Conservation (phyloP, 2,329 filamentous ascomycete genomes). For the Madurella fahalii region DNA sequence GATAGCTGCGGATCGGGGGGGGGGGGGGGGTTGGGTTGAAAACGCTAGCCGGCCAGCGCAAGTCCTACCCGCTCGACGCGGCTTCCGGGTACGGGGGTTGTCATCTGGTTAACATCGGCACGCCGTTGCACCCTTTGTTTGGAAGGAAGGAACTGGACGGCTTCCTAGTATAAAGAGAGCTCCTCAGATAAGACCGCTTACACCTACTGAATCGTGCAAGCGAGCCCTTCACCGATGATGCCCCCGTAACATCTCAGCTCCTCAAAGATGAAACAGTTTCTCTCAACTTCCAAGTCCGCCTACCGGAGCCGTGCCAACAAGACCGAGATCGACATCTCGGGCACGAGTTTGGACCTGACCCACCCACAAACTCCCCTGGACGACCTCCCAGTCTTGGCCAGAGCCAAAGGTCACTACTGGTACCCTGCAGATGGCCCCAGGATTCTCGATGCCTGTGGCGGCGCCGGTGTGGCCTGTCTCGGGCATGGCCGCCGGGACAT, state of each 20-base stretch:
- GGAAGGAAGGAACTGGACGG: neutral
- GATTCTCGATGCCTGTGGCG: conserved; percentile 69
- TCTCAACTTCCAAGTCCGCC: conserved; percentile 5
- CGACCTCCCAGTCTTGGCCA: conserved; percentile 10
- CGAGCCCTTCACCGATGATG: neutral
- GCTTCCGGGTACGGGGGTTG: neutral
- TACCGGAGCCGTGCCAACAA: neutral
- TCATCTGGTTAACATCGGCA: neutral
- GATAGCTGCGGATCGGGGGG: neutral
- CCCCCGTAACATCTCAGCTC: neutral
- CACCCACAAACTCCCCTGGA: neutral
- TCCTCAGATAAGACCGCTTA: neutral
- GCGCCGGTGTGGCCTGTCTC: conserved; percentile 67
- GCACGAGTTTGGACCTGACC: conserved; percentile 9
- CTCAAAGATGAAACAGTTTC: conserved; percentile 15
- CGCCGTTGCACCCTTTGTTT: neutral
- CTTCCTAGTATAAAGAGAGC: neutral
- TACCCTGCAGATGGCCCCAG: conserved; percentile 41
- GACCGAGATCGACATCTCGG: conserved; percentile 9
- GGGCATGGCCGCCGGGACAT: conserved; percentile 64
- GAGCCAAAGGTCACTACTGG: conserved; percentile 26
- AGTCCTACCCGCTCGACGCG: conserved; percentile 1
- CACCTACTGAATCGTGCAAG: neutral
- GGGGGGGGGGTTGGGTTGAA: neutral
- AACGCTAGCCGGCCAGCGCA: neutral